Evolutionary conservation across 768 basidiomycete genomes (phyloP).

Genomic region (Tylopilus vinaceipallidus): DNA sequence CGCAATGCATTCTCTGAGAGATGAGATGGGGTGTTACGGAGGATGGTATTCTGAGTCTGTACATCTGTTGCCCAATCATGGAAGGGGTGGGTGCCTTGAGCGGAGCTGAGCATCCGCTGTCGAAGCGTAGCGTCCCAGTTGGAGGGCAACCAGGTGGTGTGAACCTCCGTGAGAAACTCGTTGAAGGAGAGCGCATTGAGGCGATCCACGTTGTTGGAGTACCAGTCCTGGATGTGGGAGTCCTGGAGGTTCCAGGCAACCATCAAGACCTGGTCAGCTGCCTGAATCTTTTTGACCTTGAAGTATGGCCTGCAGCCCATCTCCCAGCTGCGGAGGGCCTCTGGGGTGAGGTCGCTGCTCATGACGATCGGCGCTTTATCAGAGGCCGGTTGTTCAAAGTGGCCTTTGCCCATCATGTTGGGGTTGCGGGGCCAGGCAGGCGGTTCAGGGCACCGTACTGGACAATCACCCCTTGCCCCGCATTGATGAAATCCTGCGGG

Average conservation of each 20-base stretch:
- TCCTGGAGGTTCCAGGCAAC: neutral
- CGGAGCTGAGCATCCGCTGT: constrained; percentile 1
- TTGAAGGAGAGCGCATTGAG: neutral
- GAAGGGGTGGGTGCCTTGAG: constrained; percentile 6
- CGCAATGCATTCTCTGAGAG: constrained; percentile 4
- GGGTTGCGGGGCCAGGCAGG: too few species aligned
- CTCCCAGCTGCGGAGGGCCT: neutral
- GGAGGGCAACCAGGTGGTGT: neutral
- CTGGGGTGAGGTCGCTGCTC: neutral
- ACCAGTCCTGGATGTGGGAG: constrained; percentile 5
- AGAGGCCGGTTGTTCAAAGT: neutral
- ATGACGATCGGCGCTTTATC: neutral
- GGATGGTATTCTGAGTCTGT: constrained; percentile 14
- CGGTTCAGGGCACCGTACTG: too few species aligned
- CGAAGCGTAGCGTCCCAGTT: constrained; percentile 1
- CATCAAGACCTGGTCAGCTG: neutral
- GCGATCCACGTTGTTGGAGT: neutral
- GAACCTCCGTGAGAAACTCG: constrained; percentile 1
- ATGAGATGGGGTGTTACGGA: constrained; percentile 7
- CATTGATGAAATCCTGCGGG: constrained; percentile 18
- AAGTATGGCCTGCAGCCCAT: neutral
- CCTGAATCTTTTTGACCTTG: neutral
- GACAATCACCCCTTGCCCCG: constrained; percentile 20
- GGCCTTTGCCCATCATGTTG: neutral
- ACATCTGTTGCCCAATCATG: constrained; percentile 11